phyloP scores from a whole-genome alignment of 768 basidiomycete genomes.

The Hericium rajendrae region DNA sequence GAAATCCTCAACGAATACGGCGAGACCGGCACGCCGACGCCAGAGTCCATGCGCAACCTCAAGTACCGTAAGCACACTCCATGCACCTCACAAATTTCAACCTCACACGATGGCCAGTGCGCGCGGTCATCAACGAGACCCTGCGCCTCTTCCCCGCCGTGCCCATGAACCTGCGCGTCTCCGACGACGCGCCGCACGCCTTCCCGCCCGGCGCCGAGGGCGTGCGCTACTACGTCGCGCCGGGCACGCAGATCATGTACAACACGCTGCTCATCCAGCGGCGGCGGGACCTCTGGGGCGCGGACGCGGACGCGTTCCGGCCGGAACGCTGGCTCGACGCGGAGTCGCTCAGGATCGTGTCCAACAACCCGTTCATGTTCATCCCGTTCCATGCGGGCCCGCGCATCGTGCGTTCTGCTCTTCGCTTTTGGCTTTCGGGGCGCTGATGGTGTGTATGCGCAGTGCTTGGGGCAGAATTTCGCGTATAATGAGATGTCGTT shows the following conservation, averaged over 20 bases:
- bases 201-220: constrained; percentile 14
- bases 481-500: constrained; percentile 45
- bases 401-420: constrained; percentile 28
- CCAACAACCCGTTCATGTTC: constrained; percentile 56
- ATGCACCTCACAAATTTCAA: neutral
- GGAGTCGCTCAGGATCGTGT: constrained; percentile 40
- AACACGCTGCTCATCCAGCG: constrained; percentile 23
- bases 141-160: neutral
- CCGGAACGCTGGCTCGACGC: constrained; percentile 53
- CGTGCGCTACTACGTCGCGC: constrained; percentile 6
- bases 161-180: neutral
- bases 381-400: constrained; percentile 60
- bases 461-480: constrained; percentile 47
- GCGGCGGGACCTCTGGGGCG: constrained; percentile 44
- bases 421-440: neutral
- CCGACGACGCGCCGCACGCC: neutral
- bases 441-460: neutral
- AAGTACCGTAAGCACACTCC: neutral
- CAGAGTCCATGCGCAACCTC: constrained; percentile 20
- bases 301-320: constrained; percentile 26
- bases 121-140: constrained; percentile 26
- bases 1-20: constrained; percentile 23
- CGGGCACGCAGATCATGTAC: constrained; percentile 6
- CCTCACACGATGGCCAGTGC: constrained; percentile 19
- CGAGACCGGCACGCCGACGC: constrained; percentile 17